Percentiles rank a stretch among this genome's conserved stretches.
phyloP scores from a whole-genome alignment of 805 yeast species.

The Cyberlindnera maclurae region DNA sequence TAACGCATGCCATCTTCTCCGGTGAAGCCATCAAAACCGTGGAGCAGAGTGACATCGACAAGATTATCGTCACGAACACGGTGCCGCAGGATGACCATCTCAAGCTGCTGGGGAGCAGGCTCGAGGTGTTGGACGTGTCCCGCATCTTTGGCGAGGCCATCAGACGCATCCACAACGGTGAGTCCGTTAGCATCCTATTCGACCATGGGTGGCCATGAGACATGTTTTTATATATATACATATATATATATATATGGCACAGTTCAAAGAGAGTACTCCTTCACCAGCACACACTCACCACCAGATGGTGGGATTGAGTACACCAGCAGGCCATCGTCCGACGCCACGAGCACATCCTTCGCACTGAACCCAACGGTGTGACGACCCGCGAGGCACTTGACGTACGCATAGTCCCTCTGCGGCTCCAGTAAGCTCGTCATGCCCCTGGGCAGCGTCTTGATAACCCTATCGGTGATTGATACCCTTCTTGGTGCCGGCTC shows the following conservation, averaged over 20 bases:
- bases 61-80: constrained; percentile 81
- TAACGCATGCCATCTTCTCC: constrained; percentile 89
- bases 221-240: no score
- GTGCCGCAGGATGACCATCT: constrained; percentile 73
- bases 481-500: constrained; percentile 6
- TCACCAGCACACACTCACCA: constrained; percentile 56
- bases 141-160: constrained; percentile 90
- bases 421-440: constrained; percentile 54
- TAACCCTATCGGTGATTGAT: constrained; percentile 20
- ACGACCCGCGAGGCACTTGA: constrained; percentile 31
- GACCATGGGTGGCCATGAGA: constrained; percentile 53
- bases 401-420: constrained; percentile 55
- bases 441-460: constrained; percentile 23
- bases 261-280: constrained; percentile 41
- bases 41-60: constrained; percentile 64
- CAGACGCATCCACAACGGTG: constrained; percentile 95
- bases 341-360: constrained; percentile 19
- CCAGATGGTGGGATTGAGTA: constrained; percentile 56
- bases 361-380: constrained; percentile 16
- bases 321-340: constrained; percentile 45
- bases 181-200: constrained; percentile 86
- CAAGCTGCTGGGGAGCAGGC: constrained; percentile 45
- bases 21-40: constrained; percentile 84
- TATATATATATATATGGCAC: no score
- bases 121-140: constrained; percentile 83